Evolutionary conservation across 2,329 filamentous ascomycete species (phyloP).

Genomic region (Fusarium marasasianum): DNA sequence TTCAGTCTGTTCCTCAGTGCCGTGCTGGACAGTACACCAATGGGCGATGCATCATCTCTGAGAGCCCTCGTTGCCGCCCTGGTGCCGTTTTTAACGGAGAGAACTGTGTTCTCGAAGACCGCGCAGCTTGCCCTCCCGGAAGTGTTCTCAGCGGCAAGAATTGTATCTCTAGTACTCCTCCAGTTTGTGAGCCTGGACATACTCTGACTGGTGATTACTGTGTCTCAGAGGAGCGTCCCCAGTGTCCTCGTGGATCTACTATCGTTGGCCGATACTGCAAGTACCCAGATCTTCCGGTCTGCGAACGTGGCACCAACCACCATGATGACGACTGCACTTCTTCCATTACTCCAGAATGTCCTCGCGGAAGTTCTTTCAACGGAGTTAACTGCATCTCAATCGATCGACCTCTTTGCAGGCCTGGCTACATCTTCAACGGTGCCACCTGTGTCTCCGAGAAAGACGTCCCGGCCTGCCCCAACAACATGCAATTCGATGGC

Average conservation of each 20-base stretch:
- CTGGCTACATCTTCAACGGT: background rate
- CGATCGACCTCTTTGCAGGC: background rate
- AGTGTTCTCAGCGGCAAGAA: slow-evolving; percentile 1
- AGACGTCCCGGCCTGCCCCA: background rate
- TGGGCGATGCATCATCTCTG: background rate
- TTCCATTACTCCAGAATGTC: background rate
- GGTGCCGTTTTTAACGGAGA: slow-evolving; percentile 5
- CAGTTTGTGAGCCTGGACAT: background rate
- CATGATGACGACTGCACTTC: slow-evolving; percentile 2
- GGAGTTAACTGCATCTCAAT: background rate
- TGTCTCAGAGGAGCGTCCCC: background rate
- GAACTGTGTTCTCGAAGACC: background rate
- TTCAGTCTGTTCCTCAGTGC: background rate
- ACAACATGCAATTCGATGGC: slow-evolving; percentile 2
- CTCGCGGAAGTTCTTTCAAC: background rate
- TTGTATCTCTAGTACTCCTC: background rate
- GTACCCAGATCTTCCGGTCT: background rate
- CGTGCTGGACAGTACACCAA: background rate
- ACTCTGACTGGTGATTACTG: background rate
- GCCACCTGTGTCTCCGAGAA: slow-evolving; percentile 4
- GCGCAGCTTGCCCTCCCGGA: background rate
- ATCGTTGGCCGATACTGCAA: slow-evolving; percentile 12
- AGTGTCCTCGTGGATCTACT: background rate
- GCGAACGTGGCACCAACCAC: background rate
- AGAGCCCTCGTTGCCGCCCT: background rate